Conservation (phyloP, 2,329 filamentous ascomycete species). For the Thelonectria blattea region DNA sequence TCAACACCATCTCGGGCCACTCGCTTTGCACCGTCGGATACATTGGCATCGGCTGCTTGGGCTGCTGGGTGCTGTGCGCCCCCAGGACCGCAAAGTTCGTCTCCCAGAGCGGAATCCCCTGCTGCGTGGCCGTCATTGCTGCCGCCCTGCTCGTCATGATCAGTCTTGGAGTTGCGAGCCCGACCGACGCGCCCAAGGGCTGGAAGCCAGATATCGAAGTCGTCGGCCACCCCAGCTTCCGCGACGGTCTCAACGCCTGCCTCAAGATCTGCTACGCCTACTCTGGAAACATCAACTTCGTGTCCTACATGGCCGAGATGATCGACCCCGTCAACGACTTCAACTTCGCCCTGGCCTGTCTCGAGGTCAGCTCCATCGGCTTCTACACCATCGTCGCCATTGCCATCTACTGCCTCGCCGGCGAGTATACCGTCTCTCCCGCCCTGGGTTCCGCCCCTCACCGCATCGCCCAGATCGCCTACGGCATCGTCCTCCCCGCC, state of each 20-base stretch:
- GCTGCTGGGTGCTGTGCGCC: conserved; percentile 68
- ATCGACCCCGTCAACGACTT: conserved; percentile 43
- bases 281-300: conserved; percentile 47
- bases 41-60: conserved; percentile 65
- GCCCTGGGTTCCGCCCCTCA: conserved; percentile 36
- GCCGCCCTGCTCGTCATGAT: conserved; percentile 47
- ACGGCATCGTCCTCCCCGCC: conserved; percentile 41
- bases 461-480: conserved; percentile 38
- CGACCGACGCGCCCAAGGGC: conserved; percentile 35
- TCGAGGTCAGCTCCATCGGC: conserved; percentile 35
- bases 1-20: conserved; percentile 70
- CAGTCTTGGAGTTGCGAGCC: conserved; percentile 41
- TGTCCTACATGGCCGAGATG: conserved; percentile 47
- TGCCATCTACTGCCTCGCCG: conserved; percentile 38
- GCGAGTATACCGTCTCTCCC: conserved; percentile 38
- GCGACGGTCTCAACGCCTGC: conserved; percentile 42
- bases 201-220: conserved; percentile 41
- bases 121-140: conserved; percentile 43
- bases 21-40: conserved; percentile 71
- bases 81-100: conserved; percentile 66
- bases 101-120: conserved; percentile 41
- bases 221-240: conserved; percentile 40
- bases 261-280: conserved; percentile 46
- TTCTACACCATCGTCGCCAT: conserved; percentile 37
- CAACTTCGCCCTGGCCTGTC: conserved; percentile 33